A percentile compares a stretch with the other conserved stretches of the same genome.
Conservation (phyloP, 2,329 filamentous ascomycete genomes). For the Pseudogymnoascus verrucosus region DNA sequence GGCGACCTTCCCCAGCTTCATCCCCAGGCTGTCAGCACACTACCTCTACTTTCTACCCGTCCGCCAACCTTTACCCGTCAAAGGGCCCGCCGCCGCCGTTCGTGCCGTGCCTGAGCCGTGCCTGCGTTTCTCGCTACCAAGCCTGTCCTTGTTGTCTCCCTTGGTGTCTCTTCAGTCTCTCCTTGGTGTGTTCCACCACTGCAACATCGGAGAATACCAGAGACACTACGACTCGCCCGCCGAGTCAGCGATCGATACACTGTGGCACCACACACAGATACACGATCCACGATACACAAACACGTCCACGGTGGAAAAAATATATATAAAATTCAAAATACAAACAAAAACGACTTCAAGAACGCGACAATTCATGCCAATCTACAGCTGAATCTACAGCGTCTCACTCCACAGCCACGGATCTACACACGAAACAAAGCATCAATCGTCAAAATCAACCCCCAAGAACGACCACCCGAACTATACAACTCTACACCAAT, state of each 20-base stretch:
- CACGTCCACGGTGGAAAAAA: not conserved
- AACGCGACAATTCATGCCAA: not conserved
- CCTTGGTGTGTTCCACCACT: conserved; percentile 1
- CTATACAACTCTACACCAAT: not conserved
- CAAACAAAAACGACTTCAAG: not conserved
- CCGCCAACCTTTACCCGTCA: not conserved
- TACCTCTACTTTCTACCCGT: not conserved
- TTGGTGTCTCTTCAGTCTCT: not conserved
- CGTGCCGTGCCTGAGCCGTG: conserved; percentile 6
- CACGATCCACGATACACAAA: not conserved
- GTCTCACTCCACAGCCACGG: not conserved
- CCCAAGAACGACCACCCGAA: not conserved
- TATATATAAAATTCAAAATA: not conserved
- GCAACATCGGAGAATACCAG: not conserved
- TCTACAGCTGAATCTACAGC: not conserved
- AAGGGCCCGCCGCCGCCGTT: not conserved
- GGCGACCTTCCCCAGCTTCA: not conserved
- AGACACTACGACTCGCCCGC: not conserved
- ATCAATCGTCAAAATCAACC: not conserved
- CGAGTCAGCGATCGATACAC: conserved; percentile 6
- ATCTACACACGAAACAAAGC: not conserved
- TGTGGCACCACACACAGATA: no score
- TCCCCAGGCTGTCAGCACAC: not conserved
- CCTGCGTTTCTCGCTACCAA: not conserved
- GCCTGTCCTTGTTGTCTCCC: not conserved